Percentiles rank a stretch among this genome's conserved stretches.
These are phyloP conservation scores for Salix dunnii DNA, from an alignment of 345 rosid species.

Conservation along the genomic window DNA sequence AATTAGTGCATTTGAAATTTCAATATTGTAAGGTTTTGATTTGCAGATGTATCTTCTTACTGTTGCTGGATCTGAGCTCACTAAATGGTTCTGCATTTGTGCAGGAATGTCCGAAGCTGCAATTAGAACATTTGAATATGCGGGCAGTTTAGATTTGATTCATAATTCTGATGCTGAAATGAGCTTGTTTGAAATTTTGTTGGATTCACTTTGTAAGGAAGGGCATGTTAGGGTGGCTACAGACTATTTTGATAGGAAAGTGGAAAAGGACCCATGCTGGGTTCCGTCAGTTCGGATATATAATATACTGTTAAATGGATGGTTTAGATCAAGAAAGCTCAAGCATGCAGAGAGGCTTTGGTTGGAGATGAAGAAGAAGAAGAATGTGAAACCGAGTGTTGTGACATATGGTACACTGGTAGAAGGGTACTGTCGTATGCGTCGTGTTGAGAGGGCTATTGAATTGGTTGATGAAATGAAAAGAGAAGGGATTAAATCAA, in stretches of 20 bases:
- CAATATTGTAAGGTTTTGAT: background rate
- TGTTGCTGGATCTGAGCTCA: background rate
- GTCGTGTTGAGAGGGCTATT: constrained; percentile 57
- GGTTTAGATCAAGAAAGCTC: constrained; percentile 66
- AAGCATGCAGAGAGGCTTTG: constrained; percentile 70
- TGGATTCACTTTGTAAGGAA: constrained; percentile 86
- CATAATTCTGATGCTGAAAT: constrained; percentile 29
- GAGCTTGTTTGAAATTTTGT: constrained; percentile 55
- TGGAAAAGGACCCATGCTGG: constrained; percentile 40
- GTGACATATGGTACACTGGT: constrained; percentile 78
- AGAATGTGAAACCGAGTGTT: constrained; percentile 50
- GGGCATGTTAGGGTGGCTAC: constrained; percentile 60
- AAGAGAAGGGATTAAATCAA: constrained; percentile 53
- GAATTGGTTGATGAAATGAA: constrained; percentile 68
- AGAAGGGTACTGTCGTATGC: constrained; percentile 77
- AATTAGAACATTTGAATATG: constrained; percentile 63
- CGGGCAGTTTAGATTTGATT: constrained; percentile 34
- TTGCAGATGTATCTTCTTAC: background rate
- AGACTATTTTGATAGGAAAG: constrained; percentile 39
- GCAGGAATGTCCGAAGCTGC: constrained; percentile 69
- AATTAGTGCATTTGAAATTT: background rate
- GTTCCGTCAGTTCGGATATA: constrained; percentile 52
- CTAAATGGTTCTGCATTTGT: background rate
- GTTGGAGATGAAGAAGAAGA: constrained; percentile 54
- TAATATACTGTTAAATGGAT: constrained; percentile 77